Base-by-base conservation (phyloP, 2,329 filamentous ascomycete genomes). In the Juglanconis oblonga region DNA sequence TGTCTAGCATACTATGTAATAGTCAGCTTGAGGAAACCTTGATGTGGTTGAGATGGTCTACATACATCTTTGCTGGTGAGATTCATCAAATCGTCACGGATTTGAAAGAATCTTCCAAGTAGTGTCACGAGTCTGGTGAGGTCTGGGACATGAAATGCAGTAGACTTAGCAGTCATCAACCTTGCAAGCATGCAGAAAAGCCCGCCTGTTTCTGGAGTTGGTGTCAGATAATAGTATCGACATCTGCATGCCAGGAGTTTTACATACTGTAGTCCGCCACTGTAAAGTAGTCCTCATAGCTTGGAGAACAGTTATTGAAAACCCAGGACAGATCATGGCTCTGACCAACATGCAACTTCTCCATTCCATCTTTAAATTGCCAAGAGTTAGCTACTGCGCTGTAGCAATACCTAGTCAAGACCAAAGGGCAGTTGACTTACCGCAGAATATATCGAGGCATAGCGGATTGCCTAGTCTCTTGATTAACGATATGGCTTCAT, bases 21-120 rank as follows among this genome's bases (percentile, higher is more conserved):
- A 29, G 2, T 33, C 44, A 49, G 48, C 24, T 48, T 52, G 10
- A 33, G 3, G 32, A 17, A 8, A 55, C n/a, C 17, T 31, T n/a
- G 35, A 64, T 56, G 50, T 47, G 65, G 66, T 14, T 70, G 63
- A 1, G 24, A 38, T 0, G 66, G 70, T 1, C 17, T 17, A 17
- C 17, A 17, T 17, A 17, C 17, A 17, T 17, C 17, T 17, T 17
- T 17, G 17, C 17, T 17, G 17, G 52, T 59, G 1, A 74, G 58
- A 57, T 74, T 74, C 63, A 63, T 64, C 58, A 71, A 73, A 56
- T 74, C 71, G 56, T 74, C 72, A 0, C 70, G 64, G 31, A 72
- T 70, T 58, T 74, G 72, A 59, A 72, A 74, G 53, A 67, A 68
- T 1, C 67, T 58, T 0, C 71, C 71, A 4, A 73, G 55, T 2